Evolutionary conservation across 371 early-diverging fungal species (phyloP).

Genomic region (Circinella umbellata): DNA sequence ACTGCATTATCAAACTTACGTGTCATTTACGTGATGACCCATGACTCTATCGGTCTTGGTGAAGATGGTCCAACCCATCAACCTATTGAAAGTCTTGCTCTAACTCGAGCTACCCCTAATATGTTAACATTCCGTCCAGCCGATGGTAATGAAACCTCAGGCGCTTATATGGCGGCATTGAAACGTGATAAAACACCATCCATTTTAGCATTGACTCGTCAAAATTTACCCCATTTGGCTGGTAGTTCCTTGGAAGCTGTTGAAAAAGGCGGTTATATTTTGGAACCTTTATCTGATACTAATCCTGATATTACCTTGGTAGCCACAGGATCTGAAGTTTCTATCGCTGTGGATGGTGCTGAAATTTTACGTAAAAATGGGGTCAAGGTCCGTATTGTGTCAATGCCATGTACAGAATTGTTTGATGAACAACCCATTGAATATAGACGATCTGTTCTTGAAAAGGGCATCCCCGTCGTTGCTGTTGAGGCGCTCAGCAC

Average conservation of each 20-base stretch:
- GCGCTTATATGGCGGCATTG: slow-evolving; percentile 86
- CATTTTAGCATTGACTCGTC: slow-evolving; percentile 93
- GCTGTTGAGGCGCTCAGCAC: slow-evolving; percentile 96
- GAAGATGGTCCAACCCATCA: slow-evolving; percentile 99
- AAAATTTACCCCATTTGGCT: slow-evolving; percentile 91
- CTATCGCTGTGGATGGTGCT: slow-evolving; percentile 86
- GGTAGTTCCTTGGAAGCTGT: slow-evolving; percentile 83
- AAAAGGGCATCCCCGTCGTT: slow-evolving; percentile 78
- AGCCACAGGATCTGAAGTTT: slow-evolving; percentile 97
- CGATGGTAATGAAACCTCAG: slow-evolving; percentile 97
- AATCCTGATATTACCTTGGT: slow-evolving; percentile 75
- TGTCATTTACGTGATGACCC: slow-evolving; percentile 97
- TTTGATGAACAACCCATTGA: slow-evolving; percentile 92
- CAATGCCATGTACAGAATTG: slow-evolving; percentile 94
- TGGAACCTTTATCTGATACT: slow-evolving; percentile 64
- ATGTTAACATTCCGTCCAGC: slow-evolving; percentile 91
- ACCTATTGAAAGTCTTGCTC: slow-evolving; percentile 97
- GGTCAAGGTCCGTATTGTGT: slow-evolving; percentile 86
- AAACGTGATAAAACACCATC: slow-evolving; percentile 76
- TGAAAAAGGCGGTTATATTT: slow-evolving; percentile 82
- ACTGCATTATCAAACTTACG: slow-evolving; percentile 88
- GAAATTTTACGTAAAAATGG: slow-evolving; percentile 65
- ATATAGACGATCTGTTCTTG: slow-evolving; percentile 88
- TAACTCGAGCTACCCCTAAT: slow-evolving; percentile 96
- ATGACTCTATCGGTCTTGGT: slow-evolving; percentile 99